Percentiles rank a stretch among this genome's conserved stretches.
phyloP scores from a whole-genome alignment of 495 filamentous ascomycete species.

The Lophiotrema nucula region DNA sequence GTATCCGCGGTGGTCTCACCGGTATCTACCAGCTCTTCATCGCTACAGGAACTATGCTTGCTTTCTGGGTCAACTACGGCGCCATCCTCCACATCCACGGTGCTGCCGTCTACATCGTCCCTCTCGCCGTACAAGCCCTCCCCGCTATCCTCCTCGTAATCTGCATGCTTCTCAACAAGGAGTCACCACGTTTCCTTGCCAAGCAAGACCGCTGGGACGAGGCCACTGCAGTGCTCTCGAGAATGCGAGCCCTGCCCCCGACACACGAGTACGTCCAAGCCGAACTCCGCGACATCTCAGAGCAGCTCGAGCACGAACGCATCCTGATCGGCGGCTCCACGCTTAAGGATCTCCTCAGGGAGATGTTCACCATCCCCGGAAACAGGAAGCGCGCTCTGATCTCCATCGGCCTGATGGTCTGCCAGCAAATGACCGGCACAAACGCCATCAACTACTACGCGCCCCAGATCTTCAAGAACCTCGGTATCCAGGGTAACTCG shows the following conservation, averaged over 20 bases:
- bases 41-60: conserved; percentile 62
- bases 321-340: conserved; percentile 59
- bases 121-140: conserved; percentile 64
- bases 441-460: conserved; percentile 61
- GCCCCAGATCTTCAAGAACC: conserved; percentile 66
- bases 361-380: conserved; percentile 67
- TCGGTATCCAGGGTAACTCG: conserved; percentile 54
- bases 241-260: conserved; percentile 52
- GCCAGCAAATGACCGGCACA: conserved; percentile 68
- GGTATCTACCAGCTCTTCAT: conserved; percentile 72
- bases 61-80: conserved; percentile 67
- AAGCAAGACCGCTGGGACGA: conserved; percentile 69
- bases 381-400: conserved; percentile 64
- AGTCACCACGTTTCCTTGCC: conserved; percentile 71
- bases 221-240: conserved; percentile 54
- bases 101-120: conserved; percentile 61
- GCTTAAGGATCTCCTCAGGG: conserved; percentile 64
- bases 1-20: conserved; percentile 68
- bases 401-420: conserved; percentile 64
- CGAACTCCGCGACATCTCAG: conserved; percentile 64
- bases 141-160: conserved; percentile 61
- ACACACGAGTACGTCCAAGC: conserved; percentile 64
- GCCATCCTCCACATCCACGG: conserved; percentile 53
- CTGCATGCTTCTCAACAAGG: conserved; percentile 61
- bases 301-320: conserved; percentile 69